phyloP scores from a whole-genome alignment of 2,329 filamentous ascomycete species.

The Magnaporthales sp. region DNA sequence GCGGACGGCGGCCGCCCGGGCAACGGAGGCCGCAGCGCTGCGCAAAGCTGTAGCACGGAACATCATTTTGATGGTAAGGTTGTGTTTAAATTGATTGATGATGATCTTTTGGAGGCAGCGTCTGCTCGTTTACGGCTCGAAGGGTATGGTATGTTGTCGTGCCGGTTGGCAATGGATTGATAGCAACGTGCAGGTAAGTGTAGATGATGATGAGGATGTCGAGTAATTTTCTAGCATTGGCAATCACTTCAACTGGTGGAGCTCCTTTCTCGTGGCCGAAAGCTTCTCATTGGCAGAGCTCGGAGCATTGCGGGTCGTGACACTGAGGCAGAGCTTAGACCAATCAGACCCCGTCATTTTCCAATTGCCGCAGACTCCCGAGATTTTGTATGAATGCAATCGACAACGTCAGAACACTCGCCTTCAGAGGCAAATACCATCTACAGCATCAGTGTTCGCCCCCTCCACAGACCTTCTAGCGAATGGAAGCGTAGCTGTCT shows the following conservation, averaged over 20 bases:
- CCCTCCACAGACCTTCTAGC: not conserved
- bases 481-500: not conserved
- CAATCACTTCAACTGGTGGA: conserved; percentile 1
- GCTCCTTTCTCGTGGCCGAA: not conserved
- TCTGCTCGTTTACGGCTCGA: not conserved
- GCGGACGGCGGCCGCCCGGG: conserved; percentile 44
- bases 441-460: not conserved
- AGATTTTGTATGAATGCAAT: conserved; percentile 3
- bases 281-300: conserved; percentile 1
- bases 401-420: not conserved
- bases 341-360: conserved; percentile 6
- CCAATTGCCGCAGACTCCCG: conserved; percentile 3
- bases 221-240: conserved; percentile 3
- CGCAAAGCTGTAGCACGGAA: conserved; percentile 82
- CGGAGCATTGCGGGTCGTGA: not conserved
- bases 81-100: not conserved
- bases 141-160: conserved; percentile 14
- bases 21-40: conserved; percentile 41
- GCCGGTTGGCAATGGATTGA: not conserved
- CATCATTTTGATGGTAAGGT: conserved; percentile 46
- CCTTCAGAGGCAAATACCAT: not conserved
- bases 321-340: conserved; percentile 1
- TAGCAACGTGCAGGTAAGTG: not conserved
- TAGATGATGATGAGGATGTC: conserved; percentile 5
- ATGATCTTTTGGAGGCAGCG: not conserved